Base-by-base conservation (phyloP, 257 asterid species). In the Solanum gandarillasii region DNA sequence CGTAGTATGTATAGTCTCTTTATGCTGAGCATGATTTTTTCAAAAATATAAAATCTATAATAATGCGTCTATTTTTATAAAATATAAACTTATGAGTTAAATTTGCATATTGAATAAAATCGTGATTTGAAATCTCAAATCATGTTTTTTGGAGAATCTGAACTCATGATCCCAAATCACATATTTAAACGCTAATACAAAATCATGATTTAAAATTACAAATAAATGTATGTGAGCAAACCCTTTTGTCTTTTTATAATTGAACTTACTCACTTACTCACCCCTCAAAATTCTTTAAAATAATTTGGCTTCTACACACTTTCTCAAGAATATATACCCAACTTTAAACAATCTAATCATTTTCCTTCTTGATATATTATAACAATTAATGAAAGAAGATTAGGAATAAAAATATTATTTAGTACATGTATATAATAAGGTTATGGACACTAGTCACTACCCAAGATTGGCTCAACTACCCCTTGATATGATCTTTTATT, bases 381-480 rank as follows among this genome's bases (percentile, higher is more conserved):
- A 79, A 43, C 8, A 79, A 43, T 79, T 78, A 25, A 78, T 14
- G 18, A 43, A 27, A 43, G 12, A 43, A 27, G 9, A 79, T 27
- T 43, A 79, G 38, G 12, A 79, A 43, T 14, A 27, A 79, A 78
- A 39, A 39, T 13, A 78, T 39, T 75, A 76, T 39, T 39, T 13
- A 55, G n/a, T 55, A 18, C 60, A 5, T 4, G 9, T 35, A 79
- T 43, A 43, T 43, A 46, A 81, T 81, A 46, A 79, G 39, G 39
- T 79, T 79, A 43, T 79, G 39, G 65, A 46, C 16, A 16, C 38
- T 27, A 38, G 12, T 58, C 68, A 21, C 70, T 25, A n/a, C 7
- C 27, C 65, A 46, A 81, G 39, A 81, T 81, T 81, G 68, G 27
- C 27, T 81, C 85, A 81, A 81, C 67, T 62, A 81, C 39, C 67